Evolutionary conservation across 352 stramenopile genomes (phyloP).

Genomic region (Pythium dissimile): DNA sequence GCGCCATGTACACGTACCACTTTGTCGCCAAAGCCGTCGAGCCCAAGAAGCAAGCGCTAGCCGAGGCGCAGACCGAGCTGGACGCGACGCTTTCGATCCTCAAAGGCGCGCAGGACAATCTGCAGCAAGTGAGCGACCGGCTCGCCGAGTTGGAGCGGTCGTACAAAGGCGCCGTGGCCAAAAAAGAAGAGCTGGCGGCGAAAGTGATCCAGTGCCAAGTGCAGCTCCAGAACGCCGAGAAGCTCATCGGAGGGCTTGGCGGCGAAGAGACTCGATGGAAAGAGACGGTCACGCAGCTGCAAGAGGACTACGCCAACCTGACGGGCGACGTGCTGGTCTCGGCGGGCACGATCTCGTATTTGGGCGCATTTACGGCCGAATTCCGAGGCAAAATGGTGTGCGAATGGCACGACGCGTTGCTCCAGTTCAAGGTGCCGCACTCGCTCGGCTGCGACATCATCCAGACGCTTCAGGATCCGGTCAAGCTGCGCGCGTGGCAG

Average conservation of each 20-base stretch:
- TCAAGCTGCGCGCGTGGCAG: constrained; percentile 87
- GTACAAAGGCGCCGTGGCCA: constrained; percentile 81
- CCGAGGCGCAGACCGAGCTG: constrained; percentile 53
- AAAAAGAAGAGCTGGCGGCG: constrained; percentile 88
- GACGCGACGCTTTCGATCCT: constrained; percentile 48
- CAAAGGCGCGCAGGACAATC: constrained; percentile 48
- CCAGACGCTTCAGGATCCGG: constrained; percentile 79
- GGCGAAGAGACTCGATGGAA: constrained; percentile 85
- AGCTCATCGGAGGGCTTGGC: constrained; percentile 77
- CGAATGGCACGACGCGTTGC: constrained; percentile 63
- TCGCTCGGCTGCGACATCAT: constrained; percentile 86
- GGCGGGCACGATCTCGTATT: constrained; percentile 84
- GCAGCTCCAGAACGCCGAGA: constrained; percentile 86
- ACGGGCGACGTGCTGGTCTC: constrained; percentile 85
- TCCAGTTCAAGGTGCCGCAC: constrained; percentile 62
- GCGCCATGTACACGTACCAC: constrained; percentile 85
- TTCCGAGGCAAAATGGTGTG: constrained; percentile 73
- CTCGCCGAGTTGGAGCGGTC: constrained; percentile 81
- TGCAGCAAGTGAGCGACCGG: constrained; percentile 84
- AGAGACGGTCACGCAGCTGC: constrained; percentile 70
- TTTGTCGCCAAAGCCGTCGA: constrained; percentile 80
- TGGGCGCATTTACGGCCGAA: constrained; percentile 83
- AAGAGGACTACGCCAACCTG: constrained; percentile 73
- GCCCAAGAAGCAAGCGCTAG: constrained; percentile 67
- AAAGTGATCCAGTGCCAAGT: constrained; percentile 90